phyloP scores from a whole-genome alignment of 768 basidiomycete species.

The Coprinopsis cinerea region DNA sequence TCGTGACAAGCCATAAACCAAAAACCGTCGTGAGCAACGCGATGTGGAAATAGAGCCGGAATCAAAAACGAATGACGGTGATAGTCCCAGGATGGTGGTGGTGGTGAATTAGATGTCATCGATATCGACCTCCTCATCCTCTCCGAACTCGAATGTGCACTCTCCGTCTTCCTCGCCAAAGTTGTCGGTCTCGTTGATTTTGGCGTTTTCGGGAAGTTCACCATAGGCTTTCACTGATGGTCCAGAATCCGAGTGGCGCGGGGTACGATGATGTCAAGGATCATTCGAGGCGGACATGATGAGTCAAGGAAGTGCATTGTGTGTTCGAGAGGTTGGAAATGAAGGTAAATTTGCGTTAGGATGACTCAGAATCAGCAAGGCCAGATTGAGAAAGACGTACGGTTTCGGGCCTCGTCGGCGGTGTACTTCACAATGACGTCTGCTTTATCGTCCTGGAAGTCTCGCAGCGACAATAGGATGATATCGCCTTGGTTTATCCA shows the following conservation, averaged over 20 bases:
- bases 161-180: constrained; percentile 90
- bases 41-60: too few species aligned
- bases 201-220: constrained; percentile 92
- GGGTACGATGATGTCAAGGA: background rate
- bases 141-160: constrained; percentile 86
- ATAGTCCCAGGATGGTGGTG: background rate
- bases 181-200: constrained; percentile 94
- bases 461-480: constrained; percentile 87
- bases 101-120: constrained; percentile 84
- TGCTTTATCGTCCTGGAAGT: constrained; percentile 99
- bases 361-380: too few species aligned
- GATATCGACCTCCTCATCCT: constrained; percentile 84
- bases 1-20: too few species aligned
- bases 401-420: constrained; percentile 85
- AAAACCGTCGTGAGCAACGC: too few species aligned
- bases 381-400: constrained; percentile 39
- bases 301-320: too few species aligned
- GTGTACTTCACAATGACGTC: constrained; percentile 99
- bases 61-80: background rate
- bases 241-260: background rate
- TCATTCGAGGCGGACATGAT: too few species aligned
- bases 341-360: too few species aligned
- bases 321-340: too few species aligned
- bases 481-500: constrained; percentile 99
- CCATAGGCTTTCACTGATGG: constrained; percentile 89